Evolutionary conservation across 371 early-diverging fungal species (phyloP), one percentile per base, ranked within the genome.

Genomic region (Mortierella sp.): DNA sequence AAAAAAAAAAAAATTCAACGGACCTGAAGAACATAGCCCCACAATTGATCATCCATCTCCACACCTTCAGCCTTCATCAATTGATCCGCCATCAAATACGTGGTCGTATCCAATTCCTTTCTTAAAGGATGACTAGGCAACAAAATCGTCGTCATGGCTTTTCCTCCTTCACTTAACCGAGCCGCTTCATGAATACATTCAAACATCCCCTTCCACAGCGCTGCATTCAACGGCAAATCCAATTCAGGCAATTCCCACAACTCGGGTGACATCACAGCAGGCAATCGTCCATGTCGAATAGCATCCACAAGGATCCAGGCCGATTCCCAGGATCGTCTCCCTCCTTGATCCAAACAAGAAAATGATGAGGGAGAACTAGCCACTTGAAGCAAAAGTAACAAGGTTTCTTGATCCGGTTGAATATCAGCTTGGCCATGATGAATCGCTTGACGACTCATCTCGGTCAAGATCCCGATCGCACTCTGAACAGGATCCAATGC

Each of bases 201-300:
- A 52, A 79, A 79, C 66, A 79, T 66, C 21, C 19, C 66, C 61
- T 69, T 72, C 79, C 79, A 79, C 18, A 79, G 43, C 12, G 50
- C 70, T 30, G 60, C 59, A 18, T 72, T 73, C 64, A 79, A 50
- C 6, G 51, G 51, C 26, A 70, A 25, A 45, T 72, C 65, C 46
- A 69, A 57, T 25, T 79, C 70, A 0, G 79, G 79, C 43, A 79
- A 25, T 47, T 79, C 79, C 79, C 79, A 79, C 25, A 72, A 73
- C 55, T 79, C 79, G 19, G 61, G 46, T 9, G 79, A 79, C 64
- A 72, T 51, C 26, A 79, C 63, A 6, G 57, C 70, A 12, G 79
- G 79, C 26, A 79, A 50, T 46, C 79, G 69, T 14, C 79, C 70
- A 59, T 79, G 79, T 53, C 79, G 73, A 29, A 79, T 60, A 14